A percentile compares a stretch with the other conserved stretches of the same genome.
Evolutionary conservation across 129 eudicot species (phyloP).

Genomic region (Smallanthus sonchifolius): DNA sequence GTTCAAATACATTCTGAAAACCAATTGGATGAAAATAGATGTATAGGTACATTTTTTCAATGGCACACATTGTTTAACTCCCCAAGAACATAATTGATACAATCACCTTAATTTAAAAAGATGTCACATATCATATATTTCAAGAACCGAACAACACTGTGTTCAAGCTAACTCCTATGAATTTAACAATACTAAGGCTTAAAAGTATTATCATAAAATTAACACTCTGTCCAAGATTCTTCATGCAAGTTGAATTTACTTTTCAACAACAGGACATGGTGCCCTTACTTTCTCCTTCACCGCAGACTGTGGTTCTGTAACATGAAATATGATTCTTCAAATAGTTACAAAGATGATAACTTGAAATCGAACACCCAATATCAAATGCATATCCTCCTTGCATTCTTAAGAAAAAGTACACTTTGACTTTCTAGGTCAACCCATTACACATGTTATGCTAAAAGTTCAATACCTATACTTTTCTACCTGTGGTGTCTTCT

Average conservation of each 20-base stretch:
- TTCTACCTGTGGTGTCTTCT: neutral
- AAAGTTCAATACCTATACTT: neutral
- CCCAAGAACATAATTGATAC: neutral
- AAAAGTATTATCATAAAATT: neutral
- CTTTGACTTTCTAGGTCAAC: slow-evolving; percentile 1
- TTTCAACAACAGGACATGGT: slow-evolving; percentile 19
- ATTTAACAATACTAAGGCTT: neutral
- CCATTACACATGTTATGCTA: neutral
- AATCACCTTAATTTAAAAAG: neutral
- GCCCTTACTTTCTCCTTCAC: slow-evolving; percentile 43
- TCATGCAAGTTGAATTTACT: slow-evolving; percentile 14
- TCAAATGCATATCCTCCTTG: slow-evolving; percentile 12
- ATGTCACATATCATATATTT: neutral
- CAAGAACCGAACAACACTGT: slow-evolving; percentile 4
- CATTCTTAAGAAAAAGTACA: neutral
- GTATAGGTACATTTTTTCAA: neutral
- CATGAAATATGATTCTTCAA: slow-evolving; percentile 12
- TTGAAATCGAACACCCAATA: neutral
- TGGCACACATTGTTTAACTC: neutral
- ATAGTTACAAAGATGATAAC: slow-evolving; percentile 1
- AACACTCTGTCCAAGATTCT: slow-evolving; percentile 10
- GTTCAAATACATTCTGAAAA: neutral
- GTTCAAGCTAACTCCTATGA: neutral
- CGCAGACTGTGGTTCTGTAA: slow-evolving; percentile 52
- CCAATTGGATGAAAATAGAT: neutral